Evolutionary conservation across 1,284 basidiomycete species (phyloP).

Genomic region (Meira nashicola): DNA sequence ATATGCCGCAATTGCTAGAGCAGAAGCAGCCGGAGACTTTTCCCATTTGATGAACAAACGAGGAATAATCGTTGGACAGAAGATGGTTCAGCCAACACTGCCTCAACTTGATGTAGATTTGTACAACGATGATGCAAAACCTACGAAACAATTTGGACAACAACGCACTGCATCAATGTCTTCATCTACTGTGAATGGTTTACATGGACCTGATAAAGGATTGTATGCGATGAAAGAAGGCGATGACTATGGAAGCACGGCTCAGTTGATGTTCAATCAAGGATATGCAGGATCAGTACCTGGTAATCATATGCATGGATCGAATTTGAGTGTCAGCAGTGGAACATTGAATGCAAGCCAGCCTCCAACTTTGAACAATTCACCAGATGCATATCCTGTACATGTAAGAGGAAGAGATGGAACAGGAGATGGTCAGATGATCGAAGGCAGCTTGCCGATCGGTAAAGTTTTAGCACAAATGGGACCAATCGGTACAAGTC

Average conservation of each 20-base stretch:
- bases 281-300: slow-evolving; percentile 25
- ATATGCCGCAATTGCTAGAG: slow-evolving; percentile 76
- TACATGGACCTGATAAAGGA: slow-evolving; percentile 11
- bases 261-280: slow-evolving; percentile 33
- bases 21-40: slow-evolving; percentile 81
- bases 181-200: slow-evolving; percentile 20
- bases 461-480: slow-evolving; percentile 19
- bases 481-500: slow-evolving; percentile 41
- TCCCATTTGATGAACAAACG: slow-evolving; percentile 90
- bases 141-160: slow-evolving; percentile 12
- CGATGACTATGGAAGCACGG: slow-evolving; percentile 30
- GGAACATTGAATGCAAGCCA: slow-evolving; percentile 10
- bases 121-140: slow-evolving; percentile 61
- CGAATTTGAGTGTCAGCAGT: neutral
- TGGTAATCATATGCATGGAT: neutral
- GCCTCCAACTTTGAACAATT: slow-evolving; percentile 14
- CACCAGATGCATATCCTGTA: slow-evolving; percentile 18
- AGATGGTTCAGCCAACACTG: slow-evolving; percentile 89
- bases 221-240: slow-evolving; percentile 9
- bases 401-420: slow-evolving; percentile 15
- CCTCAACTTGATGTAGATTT: slow-evolving; percentile 85
- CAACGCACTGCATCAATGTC: slow-evolving; percentile 22
- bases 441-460: neutral
- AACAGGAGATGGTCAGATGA: slow-evolving; percentile 15
- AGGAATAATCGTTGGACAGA: slow-evolving; percentile 72